Evolutionary conservation across 2,329 filamentous ascomycete species (phyloP), one percentile per base, ranked within the genome.

Genomic region (Stromatinia cepivora): DNA sequence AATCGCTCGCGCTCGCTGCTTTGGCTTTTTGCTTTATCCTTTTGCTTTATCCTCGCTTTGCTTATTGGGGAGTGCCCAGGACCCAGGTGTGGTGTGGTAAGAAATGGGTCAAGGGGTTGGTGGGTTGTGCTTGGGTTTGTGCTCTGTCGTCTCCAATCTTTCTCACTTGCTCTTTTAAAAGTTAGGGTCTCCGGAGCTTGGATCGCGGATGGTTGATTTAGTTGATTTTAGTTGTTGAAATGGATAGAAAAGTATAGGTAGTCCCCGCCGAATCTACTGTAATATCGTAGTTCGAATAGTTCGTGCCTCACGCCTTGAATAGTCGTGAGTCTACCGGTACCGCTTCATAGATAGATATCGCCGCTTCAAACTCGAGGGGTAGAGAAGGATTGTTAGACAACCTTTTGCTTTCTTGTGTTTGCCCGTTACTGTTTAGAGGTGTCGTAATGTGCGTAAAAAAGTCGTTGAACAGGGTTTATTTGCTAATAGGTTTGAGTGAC

Each of bases 81-180:
- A 13, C 13, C 39, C 39, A 42, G 39, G 13, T 42, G 39, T 42
- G 39, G 39, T 65, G 45, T 66, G 64, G 53, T 50, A 50, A 59
- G 50, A 66, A 66, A 59, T 28, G 64, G 50, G 50, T 66, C 64
- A 57, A 61, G 53, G 64, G 56, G 53, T 61, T 8, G n/a, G 6
- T 50, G 59, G 45, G 46, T 63, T 28, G 61, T 63, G 61, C 46
- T 63, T 62, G 45, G 45, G 58, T 31, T 34, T 48, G 42, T 61
- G 58, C 58, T 61, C 58, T 20, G 28, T 34, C 25, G 22, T 50
- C 58, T 62, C 59, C 61, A 52, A 50, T 63, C 61, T 52, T 63
- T 63, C 39, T 52, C 46, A 20, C 59, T 52, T 39, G 59, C 59
- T 63, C 28, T 63, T 63, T 63, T 52, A 36, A 39, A 17, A 48